Conservation (phyloP, 202 grass and related monocot genomes). For the Musa balbisiana region DNA sequence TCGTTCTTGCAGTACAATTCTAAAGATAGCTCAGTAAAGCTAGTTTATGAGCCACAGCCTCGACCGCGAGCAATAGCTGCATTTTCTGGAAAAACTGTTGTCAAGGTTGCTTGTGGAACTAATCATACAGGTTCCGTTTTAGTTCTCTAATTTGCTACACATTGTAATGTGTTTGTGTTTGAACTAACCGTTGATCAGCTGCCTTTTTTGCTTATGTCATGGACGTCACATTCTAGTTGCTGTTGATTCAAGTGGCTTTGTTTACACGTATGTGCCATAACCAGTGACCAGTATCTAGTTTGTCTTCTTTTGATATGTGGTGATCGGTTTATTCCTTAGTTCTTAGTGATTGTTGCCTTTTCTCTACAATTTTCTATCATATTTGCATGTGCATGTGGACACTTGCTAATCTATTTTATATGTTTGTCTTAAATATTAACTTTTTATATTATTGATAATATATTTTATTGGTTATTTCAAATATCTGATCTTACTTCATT, state of each 20-base stretch:
- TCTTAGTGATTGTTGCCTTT: neutral
- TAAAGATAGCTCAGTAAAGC: constrained; percentile 78
- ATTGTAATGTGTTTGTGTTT: neutral
- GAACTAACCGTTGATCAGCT: neutral
- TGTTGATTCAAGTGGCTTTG: constrained; percentile 92
- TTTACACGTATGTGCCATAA: constrained; percentile 88
- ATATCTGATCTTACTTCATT: constrained; percentile 14
- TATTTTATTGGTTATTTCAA: neutral
- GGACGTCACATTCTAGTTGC: constrained; percentile 50
- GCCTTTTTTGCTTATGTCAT: neutral
- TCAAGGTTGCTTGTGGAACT: constrained; percentile 93
- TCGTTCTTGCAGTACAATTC: constrained; percentile 73
- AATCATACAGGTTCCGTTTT: constrained; percentile 84
- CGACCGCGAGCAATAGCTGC: constrained; percentile 65
- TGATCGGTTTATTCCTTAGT: neutral
- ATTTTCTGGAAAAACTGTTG: constrained; percentile 75
- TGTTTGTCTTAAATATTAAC: neutral
- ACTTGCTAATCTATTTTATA: too few species aligned
- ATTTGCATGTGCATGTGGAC: too few species aligned
- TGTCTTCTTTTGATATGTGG: neutral
- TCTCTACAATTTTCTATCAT: constrained; percentile 9
- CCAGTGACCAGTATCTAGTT: constrained; percentile 4
- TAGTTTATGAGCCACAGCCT: constrained; percentile 84
- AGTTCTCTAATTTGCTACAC: constrained; percentile 12
- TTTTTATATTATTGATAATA: constrained; percentile 14